Base-by-base conservation (phyloP, 306 rosid genomes). In the Inga laurina region DNA sequence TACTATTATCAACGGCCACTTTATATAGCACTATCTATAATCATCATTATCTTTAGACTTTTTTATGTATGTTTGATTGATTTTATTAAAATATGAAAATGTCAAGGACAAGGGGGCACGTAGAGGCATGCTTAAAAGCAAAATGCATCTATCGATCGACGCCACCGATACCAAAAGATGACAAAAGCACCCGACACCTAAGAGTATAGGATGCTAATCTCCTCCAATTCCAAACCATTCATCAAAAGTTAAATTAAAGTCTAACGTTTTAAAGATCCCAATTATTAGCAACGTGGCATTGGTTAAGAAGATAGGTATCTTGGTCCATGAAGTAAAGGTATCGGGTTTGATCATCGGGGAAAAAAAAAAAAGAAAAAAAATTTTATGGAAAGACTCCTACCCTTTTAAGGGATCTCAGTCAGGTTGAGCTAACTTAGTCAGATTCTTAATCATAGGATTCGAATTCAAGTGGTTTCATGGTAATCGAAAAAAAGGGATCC, bases 121-220 rank as follows among this genome's bases (percentile, higher is more conserved):
- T 82, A 79, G 48, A 79, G 75, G 64, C 11, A 35, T 75, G 11
- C 75, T 56, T 46, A 39, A 56, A 80, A 59, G 45, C 8, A 82
- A 56, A 49, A 56, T 78, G 70, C 37, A 39, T 39, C 57, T 79
- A 67, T 72, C 59, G 79, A 67, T 72, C 59, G 76, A 72, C 39
- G 79, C 70, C 72, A 79, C 46, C 18, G 59, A 54, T 72, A 35
- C 76, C 41, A 65, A 49, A 79, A 79, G 46, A 27, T n/a, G 83
- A 85, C 90, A 72, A 85, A 88, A 88, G 68, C 32, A 52, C 68
- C 78, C 57, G 30, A 84, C 84, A 84, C 57, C 78, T 35, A 68
- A 68, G 84, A 84, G 71, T 78, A 73, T 32, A 77, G 48, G 81
- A 67, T 74, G 56, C 76, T 75, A 78, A 74, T 81, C 76, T 34